A percentile compares a stretch with the other conserved stretches of the same genome.
phyloP scores from a whole-genome alignment of 176 grass and related monocot species.

The Chrysopogon serrulatus region DNA sequence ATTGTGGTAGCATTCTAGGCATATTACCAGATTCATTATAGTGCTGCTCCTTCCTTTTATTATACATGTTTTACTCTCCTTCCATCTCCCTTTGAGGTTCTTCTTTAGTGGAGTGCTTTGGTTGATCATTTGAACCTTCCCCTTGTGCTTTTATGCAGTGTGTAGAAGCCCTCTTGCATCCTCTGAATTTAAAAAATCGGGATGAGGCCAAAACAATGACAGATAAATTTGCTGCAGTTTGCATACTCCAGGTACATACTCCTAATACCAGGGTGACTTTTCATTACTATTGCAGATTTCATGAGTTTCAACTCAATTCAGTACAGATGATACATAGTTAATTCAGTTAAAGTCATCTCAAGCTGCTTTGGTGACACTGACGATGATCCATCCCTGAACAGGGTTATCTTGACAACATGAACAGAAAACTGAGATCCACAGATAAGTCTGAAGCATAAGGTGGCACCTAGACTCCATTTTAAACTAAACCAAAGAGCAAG shows the following conservation, averaged over 20 bases:
- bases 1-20: background rate
- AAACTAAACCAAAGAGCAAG: background rate
- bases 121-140: conserved; percentile 12
- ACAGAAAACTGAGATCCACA: conserved; percentile 40
- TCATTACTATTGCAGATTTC: background rate
- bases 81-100: background rate
- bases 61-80: background rate
- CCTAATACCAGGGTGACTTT: background rate
- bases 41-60: background rate
- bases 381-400: conserved; percentile 6
- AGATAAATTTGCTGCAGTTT: conserved; percentile 92
- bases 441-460: conserved; percentile 24
- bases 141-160: conserved; percentile 41
- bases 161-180: conserved; percentile 77
- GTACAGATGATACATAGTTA: background rate
- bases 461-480: conserved; percentile 2
- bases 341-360: conserved; percentile 2
- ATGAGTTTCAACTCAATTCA: background rate
- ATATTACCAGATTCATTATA: background rate
- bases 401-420: conserved; percentile 83
- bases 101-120: conserved; percentile 1
- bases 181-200: conserved; percentile 51
- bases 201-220: conserved; percentile 71
- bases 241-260: conserved; percentile 71
- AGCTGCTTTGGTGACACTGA: background rate